phyloP scores from a whole-genome alignment of 2,329 filamentous ascomycete species.

The Magnaporthiopsis poae region DNA sequence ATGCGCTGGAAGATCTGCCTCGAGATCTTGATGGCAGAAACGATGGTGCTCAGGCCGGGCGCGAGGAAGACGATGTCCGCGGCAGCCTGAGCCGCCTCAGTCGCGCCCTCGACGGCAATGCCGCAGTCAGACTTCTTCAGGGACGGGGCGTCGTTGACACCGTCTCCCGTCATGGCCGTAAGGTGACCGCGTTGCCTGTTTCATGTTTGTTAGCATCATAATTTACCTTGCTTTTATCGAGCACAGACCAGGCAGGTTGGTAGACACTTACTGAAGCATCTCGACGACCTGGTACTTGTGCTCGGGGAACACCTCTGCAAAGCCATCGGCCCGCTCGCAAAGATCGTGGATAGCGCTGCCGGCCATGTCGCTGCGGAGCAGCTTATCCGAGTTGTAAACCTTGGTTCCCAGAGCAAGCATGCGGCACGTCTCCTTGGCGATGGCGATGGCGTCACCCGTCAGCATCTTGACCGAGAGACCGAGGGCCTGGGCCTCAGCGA shows the following conservation, averaged over 20 bases:
- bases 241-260: too few species aligned
- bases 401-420: constrained; percentile 71
- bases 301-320: constrained; percentile 65
- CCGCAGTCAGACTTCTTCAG: constrained; percentile 67
- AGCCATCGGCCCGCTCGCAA: constrained; percentile 64
- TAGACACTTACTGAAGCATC: constrained; percentile 47
- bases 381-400: constrained; percentile 70
- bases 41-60: constrained; percentile 61
- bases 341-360: constrained; percentile 67
- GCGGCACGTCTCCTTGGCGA: constrained; percentile 74
- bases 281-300: constrained; percentile 70
- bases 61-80: constrained; percentile 68
- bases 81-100: constrained; percentile 62
- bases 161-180: constrained; percentile 68
- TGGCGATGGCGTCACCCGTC: constrained; percentile 70
- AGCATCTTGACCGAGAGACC: constrained; percentile 74
- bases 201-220: neutral
- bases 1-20: constrained; percentile 70
- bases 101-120: constrained; percentile 54
- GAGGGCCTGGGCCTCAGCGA: constrained; percentile 64
- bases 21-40: constrained; percentile 63
- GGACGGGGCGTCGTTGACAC: constrained; percentile 65
- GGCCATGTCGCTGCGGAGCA: constrained; percentile 65
- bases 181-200: constrained; percentile 46
- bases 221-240: neutral